Base-by-base conservation (phyloP, 2,329 filamentous ascomycete species). In the Curvularia hawaiiensis region DNA sequence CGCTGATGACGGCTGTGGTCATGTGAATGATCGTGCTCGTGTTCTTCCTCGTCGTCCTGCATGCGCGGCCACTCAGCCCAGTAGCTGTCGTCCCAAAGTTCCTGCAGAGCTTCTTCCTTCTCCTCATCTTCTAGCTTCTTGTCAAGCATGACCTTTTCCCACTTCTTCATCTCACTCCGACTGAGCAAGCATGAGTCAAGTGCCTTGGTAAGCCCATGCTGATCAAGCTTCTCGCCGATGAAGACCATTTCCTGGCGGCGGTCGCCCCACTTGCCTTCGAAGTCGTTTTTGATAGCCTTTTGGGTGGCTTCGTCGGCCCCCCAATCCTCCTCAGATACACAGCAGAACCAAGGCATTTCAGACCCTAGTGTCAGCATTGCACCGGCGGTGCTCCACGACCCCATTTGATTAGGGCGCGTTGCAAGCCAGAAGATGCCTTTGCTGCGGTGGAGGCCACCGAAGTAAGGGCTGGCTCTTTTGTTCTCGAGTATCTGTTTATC, bases 161-260 rank as follows among this genome's bases (percentile, higher is more conserved):
- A 79, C 44, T 65, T 65, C 53, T 68, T 64, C 72, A 76, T 78
- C 73, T 91, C 89, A 0, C 71, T 71, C 22, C 88, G 83, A n/a
- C 81, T 80, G 3, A 91, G 71, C 24, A 91, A 70, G 65, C 88
- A 90, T 2, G 71, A 74, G 65, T 91, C 85, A 3, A 91, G 71
- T 33, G 82, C 70, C 4, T 72, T 74, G 24, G 80, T 83, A 16
- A 91, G 76, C 0, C 77, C 80, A 5, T 71, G 67, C 1, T 79
- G 67, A 49, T 90, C 80, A 14, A 91, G 78, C 5, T 81, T 80
- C 72, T 90, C 87, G 0, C 89, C 89, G 56, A 92, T 91, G 59
- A 91, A 89, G 3, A 91, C 89, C 7, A 91, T 71, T 71, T 91
- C 89, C 69, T 91, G 88, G 2, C 88, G 79, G 1, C 88, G 80